Percentiles rank a stretch among this genome's conserved stretches.
phyloP scores from a whole-genome alignment of 768 basidiomycete genomes.

The Lepiota venenata region DNA sequence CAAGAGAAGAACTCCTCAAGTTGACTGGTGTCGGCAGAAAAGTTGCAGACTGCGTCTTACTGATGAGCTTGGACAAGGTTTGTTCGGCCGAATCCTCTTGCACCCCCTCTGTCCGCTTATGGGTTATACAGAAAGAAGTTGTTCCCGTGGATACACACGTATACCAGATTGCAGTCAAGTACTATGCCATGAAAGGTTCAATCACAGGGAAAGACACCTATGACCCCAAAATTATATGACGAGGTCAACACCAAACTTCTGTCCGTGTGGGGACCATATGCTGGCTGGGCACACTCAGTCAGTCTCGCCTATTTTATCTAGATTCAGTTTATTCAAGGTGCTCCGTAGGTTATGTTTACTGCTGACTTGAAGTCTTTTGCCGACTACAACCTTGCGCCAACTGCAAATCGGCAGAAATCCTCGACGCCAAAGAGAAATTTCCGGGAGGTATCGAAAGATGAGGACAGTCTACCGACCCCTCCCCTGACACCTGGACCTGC shows the following conservation, averaged over 20 bases:
- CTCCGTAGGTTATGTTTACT: constrained; percentile 63
- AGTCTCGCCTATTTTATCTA: constrained; percentile 16
- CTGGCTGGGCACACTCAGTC: constrained; percentile 91
- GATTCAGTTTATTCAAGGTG: background rate
- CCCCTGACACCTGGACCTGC: constrained; percentile 24
- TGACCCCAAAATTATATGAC: constrained; percentile 78
- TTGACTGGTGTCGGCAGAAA: constrained; percentile 94
- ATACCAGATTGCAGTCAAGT: constrained; percentile 79
- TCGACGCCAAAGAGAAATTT: constrained; percentile 9
- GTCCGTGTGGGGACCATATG: constrained; percentile 75
- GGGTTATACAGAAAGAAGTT: constrained; percentile 60
- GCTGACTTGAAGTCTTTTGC: constrained; percentile 71
- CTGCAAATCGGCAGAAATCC: constrained; percentile 13
- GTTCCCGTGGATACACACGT: constrained; percentile 98
- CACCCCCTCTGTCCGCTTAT: background rate
- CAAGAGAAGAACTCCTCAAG: constrained; percentile 72
- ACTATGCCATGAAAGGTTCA: constrained; percentile 62
- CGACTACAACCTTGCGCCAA: constrained; percentile 43
- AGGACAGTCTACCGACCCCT: constrained; percentile 19
- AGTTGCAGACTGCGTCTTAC: constrained; percentile 90
- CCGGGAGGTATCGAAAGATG: background rate
- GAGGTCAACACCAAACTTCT: constrained; percentile 61
- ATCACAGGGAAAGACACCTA: constrained; percentile 44
- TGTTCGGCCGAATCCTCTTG: constrained; percentile 1
- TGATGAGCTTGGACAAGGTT: constrained; percentile 94